Percentiles rank a stretch among this genome's conserved stretches.
phyloP scores from a whole-genome alignment of 2,329 filamentous ascomycete species.

The Cladosporium sp. region DNA sequence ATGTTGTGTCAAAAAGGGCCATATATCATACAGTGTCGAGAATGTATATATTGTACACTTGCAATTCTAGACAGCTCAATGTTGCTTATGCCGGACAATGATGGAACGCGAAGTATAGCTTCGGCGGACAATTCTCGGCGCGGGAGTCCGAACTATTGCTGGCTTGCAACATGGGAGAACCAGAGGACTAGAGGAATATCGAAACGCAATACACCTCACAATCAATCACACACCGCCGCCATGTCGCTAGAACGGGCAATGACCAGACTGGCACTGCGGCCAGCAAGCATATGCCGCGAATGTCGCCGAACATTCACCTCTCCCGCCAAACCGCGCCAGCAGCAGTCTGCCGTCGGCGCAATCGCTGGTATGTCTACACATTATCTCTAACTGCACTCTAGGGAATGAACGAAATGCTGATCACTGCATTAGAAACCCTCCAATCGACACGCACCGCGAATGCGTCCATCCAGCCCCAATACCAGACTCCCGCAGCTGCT shows the following conservation, averaged over 20 bases:
- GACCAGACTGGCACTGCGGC: conserved; percentile 29
- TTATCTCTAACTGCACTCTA: background rate
- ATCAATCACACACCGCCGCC: background rate
- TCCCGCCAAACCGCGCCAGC: conserved; percentile 23
- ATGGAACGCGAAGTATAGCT: conserved; percentile 2
- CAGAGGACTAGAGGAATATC: background rate
- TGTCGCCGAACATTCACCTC: conserved; percentile 31
- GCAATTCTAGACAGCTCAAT: background rate
- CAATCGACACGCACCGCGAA: conserved; percentile 18
- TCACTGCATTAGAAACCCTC: conserved; percentile 13
- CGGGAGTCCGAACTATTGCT: conserved; percentile 15
- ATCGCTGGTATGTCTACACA: conserved; percentile 26
- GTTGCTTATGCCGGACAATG: conserved; percentile 12
- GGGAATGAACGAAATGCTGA: background rate
- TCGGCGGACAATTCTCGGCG: conserved; percentile 5
- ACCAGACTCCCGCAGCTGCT: conserved; percentile 2
- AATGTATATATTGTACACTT: conserved; percentile 1
- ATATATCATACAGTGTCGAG: background rate
- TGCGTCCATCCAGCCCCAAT: conserved; percentile 9
- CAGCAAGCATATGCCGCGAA: conserved; percentile 30
- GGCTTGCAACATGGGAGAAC: conserved; percentile 7
- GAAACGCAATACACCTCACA: background rate
- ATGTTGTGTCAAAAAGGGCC: background rate
- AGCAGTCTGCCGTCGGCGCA: conserved; percentile 29
- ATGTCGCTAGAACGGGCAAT: conserved; percentile 36